Percentiles rank a stretch among this genome's conserved stretches.
These are phyloP conservation scores for Diospyros lotus DNA, from an alignment of 148 eudicot genomes.

Conservation along the genomic window DNA sequence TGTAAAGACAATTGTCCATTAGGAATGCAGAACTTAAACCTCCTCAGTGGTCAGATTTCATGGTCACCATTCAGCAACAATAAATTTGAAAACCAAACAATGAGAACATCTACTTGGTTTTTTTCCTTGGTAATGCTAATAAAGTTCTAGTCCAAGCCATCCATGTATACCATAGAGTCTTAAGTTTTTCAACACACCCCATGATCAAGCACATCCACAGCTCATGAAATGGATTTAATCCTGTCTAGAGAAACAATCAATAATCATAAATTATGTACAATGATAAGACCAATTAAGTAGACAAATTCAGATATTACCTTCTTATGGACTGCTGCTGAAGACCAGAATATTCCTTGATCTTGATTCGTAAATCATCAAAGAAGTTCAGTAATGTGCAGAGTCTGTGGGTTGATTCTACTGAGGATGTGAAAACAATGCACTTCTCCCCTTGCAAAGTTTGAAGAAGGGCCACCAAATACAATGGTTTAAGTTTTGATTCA, in stretches of 20 bases:
- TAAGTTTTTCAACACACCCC: background rate
- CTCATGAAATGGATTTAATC: slow-evolving; percentile 1
- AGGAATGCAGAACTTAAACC: too few species aligned
- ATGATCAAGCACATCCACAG: slow-evolving; percentile 3
- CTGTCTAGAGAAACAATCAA: background rate
- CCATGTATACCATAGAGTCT: background rate
- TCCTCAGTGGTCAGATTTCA: too few species aligned
- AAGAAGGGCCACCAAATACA: slow-evolving; percentile 72
- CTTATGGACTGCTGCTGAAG: slow-evolving; percentile 74
- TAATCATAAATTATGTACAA: background rate
- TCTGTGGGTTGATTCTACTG: slow-evolving; percentile 77
- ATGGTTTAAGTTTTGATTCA: slow-evolving; percentile 67
- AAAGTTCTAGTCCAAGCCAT: background rate
- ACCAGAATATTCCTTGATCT: slow-evolving; percentile 79
- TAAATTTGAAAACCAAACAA: slow-evolving; percentile 1
- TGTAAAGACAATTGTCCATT: too few species aligned
- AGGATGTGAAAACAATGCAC: slow-evolving; percentile 87
- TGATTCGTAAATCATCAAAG: slow-evolving; percentile 63
- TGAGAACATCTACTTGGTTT: background rate
- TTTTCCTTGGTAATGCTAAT: background rate
- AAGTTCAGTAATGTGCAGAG: slow-evolving; percentile 62
- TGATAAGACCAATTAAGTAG: background rate
- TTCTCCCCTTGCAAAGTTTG: slow-evolving; percentile 73
- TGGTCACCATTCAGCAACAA: background rate
- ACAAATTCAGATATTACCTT: slow-evolving; percentile 42